These are phyloP conservation scores for Hansenula sp. DNA, from an alignment of 1,139 yeast genomes.

Conservation along the genomic window DNA sequence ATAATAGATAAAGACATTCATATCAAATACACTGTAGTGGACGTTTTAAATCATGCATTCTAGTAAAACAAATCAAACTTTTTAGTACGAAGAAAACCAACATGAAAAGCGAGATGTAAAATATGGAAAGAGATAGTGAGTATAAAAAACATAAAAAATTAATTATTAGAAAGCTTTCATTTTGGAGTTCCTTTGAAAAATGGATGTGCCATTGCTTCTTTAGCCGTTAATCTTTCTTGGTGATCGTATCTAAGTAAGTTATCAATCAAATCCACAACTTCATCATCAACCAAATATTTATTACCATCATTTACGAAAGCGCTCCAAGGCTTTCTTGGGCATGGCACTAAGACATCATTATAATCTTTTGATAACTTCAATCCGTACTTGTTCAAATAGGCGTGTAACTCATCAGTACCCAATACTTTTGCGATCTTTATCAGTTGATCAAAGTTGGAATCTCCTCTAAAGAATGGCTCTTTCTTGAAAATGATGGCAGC, in stretches of 20 bases:
- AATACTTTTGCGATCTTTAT: slow-evolving; percentile 91
- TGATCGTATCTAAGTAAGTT: slow-evolving; percentile 86
- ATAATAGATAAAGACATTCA: no score
- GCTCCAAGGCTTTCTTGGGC: slow-evolving; percentile 86
- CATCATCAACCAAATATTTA: slow-evolving; percentile 61
- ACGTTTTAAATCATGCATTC: background rate
- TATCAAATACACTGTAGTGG: no score
- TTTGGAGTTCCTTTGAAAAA: slow-evolving; percentile 37
- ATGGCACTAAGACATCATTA: slow-evolving; percentile 69
- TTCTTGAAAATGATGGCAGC: slow-evolving; percentile 96
- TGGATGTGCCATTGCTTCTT: slow-evolving; percentile 89
- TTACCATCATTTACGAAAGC: slow-evolving; percentile 74
- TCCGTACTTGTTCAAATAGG: slow-evolving; percentile 71
- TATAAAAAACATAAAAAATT: background rate
- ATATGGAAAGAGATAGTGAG: background rate
- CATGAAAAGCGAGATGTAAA: background rate
- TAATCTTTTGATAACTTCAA: slow-evolving; percentile 76
- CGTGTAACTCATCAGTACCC: slow-evolving; percentile 81
- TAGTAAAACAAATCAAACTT: background rate
- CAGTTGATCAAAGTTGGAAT: slow-evolving; percentile 92
- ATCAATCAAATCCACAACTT: slow-evolving; percentile 80
- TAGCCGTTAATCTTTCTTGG: slow-evolving; percentile 89
- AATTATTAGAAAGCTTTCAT: background rate
- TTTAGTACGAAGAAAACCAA: no score
- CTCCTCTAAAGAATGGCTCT: slow-evolving; percentile 97